phyloP scores from a whole-genome alignment of 352 stramenopile genomes.

The Phytophthora pluvialis region DNA sequence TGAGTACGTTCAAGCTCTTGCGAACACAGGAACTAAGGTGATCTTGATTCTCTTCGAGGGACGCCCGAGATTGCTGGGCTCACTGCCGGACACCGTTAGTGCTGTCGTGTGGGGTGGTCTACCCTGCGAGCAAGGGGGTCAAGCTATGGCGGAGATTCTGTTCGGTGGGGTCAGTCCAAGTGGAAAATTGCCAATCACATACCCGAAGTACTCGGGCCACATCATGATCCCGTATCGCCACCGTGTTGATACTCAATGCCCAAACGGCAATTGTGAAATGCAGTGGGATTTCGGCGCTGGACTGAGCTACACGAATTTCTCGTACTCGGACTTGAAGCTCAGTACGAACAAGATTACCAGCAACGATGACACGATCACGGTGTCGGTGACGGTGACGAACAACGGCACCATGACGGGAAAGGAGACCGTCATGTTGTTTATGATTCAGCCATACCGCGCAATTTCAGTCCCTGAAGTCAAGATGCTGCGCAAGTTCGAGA shows the following conservation, averaged over 20 bases:
- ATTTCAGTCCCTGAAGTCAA: slow-evolving; percentile 79
- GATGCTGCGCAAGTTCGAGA: slow-evolving; percentile 79
- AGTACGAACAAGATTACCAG: slow-evolving; percentile 37
- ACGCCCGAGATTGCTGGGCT: slow-evolving; percentile 54
- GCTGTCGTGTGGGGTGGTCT: slow-evolving; percentile 78
- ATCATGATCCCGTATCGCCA: slow-evolving; percentile 79
- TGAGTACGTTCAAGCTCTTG: slow-evolving; percentile 70
- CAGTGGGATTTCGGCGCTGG: slow-evolving; percentile 73
- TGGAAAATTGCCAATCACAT: slow-evolving; percentile 80
- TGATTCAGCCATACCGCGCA: slow-evolving; percentile 64
- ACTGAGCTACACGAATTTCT: slow-evolving; percentile 73
- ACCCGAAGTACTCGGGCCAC: slow-evolving; percentile 65
- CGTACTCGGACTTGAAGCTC: slow-evolving; percentile 52
- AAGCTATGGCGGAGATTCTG: slow-evolving; percentile 85
- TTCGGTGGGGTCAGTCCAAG: slow-evolving; percentile 82
- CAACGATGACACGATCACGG: slow-evolving; percentile 29
- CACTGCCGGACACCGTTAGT: slow-evolving; percentile 66
- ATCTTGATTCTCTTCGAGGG: slow-evolving; percentile 77
- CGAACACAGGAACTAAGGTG: slow-evolving; percentile 64
- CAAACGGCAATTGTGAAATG: slow-evolving; percentile 51
- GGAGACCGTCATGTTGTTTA: slow-evolving; percentile 80
- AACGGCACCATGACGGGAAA: slow-evolving; percentile 59
- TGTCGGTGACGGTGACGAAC: slow-evolving; percentile 73
- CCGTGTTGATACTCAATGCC: slow-evolving; percentile 55
- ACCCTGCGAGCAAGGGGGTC: slow-evolving; percentile 77